phyloP scores from a whole-genome alignment of 345 rosid genomes.

The Eucalyptus tenuipes region DNA sequence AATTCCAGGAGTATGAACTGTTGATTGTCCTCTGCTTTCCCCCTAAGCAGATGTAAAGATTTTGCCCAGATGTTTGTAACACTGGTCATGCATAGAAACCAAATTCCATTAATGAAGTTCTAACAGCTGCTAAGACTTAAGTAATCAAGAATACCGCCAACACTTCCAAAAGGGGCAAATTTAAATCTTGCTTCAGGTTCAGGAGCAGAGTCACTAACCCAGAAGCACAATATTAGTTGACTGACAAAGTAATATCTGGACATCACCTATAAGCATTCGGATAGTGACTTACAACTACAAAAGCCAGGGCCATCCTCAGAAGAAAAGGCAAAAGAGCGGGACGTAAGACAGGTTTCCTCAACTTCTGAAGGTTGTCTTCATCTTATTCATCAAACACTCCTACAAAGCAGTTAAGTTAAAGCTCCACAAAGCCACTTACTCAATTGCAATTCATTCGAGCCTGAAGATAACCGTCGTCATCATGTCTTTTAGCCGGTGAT shows the following conservation, averaged over 20 bases:
- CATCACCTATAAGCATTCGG: background rate
- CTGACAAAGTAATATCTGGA: background rate
- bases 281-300: background rate
- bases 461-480: background rate
- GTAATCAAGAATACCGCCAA: background rate
- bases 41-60: background rate
- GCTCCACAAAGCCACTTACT: background rate
- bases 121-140: background rate
- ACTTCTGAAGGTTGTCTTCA: background rate
- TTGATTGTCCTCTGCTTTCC: background rate
- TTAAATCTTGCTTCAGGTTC: background rate
- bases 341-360: background rate
- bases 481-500: conserved; percentile 41
- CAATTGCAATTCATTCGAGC: background rate
- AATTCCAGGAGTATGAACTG: background rate
- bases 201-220: background rate
- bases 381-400: background rate
- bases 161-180: background rate
- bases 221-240: background rate
- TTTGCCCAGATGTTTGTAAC: background rate
- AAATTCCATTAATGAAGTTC: background rate
- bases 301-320: background rate
- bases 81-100: background rate
- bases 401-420: background rate
- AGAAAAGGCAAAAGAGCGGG: background rate